Evolutionary conservation across 495 filamentous ascomycete genomes (phyloP).

Genomic region (Penicillium pancosmium): DNA sequence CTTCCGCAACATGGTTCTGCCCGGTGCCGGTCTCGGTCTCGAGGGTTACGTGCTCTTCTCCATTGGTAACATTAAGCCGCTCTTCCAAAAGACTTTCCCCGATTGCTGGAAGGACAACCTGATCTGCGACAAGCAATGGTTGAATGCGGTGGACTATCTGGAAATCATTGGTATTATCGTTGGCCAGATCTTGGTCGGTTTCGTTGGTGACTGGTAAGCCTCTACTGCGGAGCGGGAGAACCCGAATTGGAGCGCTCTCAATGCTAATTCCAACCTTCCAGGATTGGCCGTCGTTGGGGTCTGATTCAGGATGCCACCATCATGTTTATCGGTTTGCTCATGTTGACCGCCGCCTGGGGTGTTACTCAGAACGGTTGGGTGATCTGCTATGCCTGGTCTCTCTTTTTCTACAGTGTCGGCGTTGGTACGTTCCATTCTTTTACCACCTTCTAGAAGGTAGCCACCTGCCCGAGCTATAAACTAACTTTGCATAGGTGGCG

Average conservation of each 20-base stretch:
- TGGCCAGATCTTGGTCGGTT: conserved; percentile 77
- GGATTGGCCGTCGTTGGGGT: conserved; percentile 87
- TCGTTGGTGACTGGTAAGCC: conserved; percentile 58
- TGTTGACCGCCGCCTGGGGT: conserved; percentile 88
- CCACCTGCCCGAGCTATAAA: neutral
- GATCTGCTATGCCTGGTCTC: conserved; percentile 86
- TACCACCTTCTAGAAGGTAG: neutral
- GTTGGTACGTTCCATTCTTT: conserved; percentile 58
- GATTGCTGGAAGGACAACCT: conserved; percentile 68
- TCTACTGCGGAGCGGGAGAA: neutral
- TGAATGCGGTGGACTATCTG: conserved; percentile 77
- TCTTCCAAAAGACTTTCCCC: conserved; percentile 70
- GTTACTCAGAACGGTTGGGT: conserved; percentile 84
- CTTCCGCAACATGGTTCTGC: conserved; percentile 83
- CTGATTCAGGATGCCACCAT: conserved; percentile 90
- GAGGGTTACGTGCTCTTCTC: conserved; percentile 95
- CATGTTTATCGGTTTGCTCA: conserved; percentile 86
- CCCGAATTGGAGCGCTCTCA: neutral
- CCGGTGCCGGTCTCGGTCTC: conserved; percentile 83
- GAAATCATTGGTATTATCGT: conserved; percentile 89
- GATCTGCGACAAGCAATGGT: conserved; percentile 73
- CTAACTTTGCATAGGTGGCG: conserved; percentile 53
- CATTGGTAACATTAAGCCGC: conserved; percentile 81
- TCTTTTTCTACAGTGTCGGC: conserved; percentile 89
- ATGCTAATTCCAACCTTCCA: conserved; percentile 20